Evolutionary conservation across 2,329 filamentous ascomycete species (phyloP).

Genomic region (Alternaria atra): DNA sequence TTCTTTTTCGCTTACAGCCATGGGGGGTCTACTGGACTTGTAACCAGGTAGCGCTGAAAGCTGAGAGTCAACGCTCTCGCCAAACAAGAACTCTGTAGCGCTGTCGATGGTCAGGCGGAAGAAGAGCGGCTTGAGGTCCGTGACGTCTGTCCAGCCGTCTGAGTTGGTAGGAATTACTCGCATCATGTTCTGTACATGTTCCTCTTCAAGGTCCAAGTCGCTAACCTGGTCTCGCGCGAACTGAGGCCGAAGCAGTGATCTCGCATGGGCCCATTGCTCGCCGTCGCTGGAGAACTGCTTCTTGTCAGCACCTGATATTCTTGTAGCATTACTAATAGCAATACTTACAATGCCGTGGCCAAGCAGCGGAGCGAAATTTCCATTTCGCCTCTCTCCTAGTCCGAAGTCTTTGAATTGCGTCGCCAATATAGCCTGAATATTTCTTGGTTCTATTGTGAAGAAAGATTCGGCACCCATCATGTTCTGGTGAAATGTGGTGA

Average conservation of each 20-base stretch:
- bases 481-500: conserved; percentile 40
- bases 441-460: conserved; percentile 56
- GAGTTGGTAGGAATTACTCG: conserved; percentile 24
- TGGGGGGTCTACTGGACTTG: conserved; percentile 15
- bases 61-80: conserved; percentile 45
- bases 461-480: conserved; percentile 23
- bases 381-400: conserved; percentile 47
- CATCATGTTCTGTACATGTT: conserved; percentile 49
- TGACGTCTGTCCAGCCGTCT: conserved; percentile 38
- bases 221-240: conserved; percentile 46
- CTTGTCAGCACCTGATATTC: background rate
- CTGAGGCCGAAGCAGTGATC: conserved; percentile 48
- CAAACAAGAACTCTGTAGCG: conserved; percentile 51
- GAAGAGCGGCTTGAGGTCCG: conserved; percentile 52
- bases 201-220: conserved; percentile 44
- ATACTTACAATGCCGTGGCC: conserved; percentile 50
- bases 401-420: conserved; percentile 58
- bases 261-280: conserved; percentile 42
- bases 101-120: conserved; percentile 52
- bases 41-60: conserved; percentile 33
- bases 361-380: conserved; percentile 51
- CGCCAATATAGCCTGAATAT: conserved; percentile 56
- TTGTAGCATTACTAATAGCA: background rate
- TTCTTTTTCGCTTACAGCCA: conserved; percentile 28
- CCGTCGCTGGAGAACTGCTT: conserved; percentile 43